These are phyloP conservation scores for Leccinellum albellum DNA, from an alignment of 768 basidiomycete species.

Conservation along the genomic window DNA sequence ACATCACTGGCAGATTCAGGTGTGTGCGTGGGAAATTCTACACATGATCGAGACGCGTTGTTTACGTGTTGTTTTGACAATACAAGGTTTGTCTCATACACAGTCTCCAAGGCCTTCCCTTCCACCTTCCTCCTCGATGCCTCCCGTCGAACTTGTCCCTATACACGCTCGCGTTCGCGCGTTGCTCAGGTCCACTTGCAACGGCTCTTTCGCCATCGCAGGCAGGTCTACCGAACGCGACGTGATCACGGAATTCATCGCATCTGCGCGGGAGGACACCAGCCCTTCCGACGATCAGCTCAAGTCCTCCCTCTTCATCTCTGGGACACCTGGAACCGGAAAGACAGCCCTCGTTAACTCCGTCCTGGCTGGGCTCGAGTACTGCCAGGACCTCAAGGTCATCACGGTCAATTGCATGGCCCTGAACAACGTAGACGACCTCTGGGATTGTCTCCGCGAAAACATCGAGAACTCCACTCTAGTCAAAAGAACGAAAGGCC, in stretches of 20 bases:
- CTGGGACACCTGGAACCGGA: conserved; percentile 89
- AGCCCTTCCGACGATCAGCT: conserved; percentile 11
- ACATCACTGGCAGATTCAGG: too few species aligned
- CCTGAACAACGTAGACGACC: conserved; percentile 56
- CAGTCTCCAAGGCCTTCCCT: conserved; percentile 17
- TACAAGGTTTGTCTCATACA: not conserved
- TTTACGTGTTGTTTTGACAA: conserved; percentile 30
- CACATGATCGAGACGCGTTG: conserved; percentile 22
- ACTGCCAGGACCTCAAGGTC: conserved; percentile 40
- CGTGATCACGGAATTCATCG: conserved; percentile 56
- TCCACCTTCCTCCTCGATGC: conserved; percentile 54
- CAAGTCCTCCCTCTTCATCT: conserved; percentile 71
- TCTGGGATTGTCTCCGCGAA: conserved; percentile 68
- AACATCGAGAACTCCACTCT: conserved; percentile 41
- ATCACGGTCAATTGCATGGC: conserved; percentile 80
- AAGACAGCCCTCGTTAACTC: conserved; percentile 84
- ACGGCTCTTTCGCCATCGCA: conserved; percentile 50
- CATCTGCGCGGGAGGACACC: conserved; percentile 43
- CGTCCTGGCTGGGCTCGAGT: conserved; percentile 46
- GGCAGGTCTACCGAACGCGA: conserved; percentile 67
- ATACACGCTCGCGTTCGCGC: conserved; percentile 63
- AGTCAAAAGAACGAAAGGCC: conserved; percentile 35
- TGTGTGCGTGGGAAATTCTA: conserved; percentile 11
- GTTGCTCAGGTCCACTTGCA: conserved; percentile 68
- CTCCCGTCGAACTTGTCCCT: conserved; percentile 41